Evolutionary conservation across 2,329 filamentous ascomycete genomes (phyloP).

Genomic region (Bertia moriformis): DNA sequence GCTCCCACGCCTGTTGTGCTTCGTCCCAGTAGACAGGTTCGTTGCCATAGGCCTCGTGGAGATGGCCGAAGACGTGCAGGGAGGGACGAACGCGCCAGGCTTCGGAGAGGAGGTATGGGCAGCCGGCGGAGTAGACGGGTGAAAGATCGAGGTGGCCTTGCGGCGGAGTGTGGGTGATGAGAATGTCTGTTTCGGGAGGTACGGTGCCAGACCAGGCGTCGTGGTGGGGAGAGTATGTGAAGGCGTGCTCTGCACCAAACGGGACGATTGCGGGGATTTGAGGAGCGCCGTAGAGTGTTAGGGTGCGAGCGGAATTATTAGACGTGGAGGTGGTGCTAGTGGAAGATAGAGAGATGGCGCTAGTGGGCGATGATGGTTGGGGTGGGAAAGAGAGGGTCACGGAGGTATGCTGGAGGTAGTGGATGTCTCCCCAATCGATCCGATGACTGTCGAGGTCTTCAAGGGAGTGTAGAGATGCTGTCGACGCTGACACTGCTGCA

Average conservation of each 20-base stretch:
- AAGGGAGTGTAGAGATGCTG: neutral
- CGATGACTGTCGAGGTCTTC: neutral
- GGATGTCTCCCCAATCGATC: slow-evolving; percentile 1
- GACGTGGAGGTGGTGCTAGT: neutral
- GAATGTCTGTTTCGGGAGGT: slow-evolving; percentile 58
- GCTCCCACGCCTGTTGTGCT: slow-evolving; percentile 57
- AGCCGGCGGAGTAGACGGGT: slow-evolving; percentile 27
- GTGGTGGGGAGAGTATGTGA: slow-evolving; percentile 40
- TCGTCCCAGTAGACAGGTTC: slow-evolving; percentile 63
- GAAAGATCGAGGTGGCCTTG: slow-evolving; percentile 16
- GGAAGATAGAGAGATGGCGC: too few relatives aligned
- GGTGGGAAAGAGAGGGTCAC: neutral
- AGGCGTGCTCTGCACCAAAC: slow-evolving; percentile 41
- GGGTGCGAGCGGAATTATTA: slow-evolving; percentile 3
- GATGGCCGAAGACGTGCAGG: slow-evolving; percentile 74
- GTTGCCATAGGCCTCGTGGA: slow-evolving; percentile 61
- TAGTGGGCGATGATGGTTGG: neutral
- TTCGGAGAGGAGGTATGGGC: slow-evolving; percentile 55
- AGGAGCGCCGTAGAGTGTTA: slow-evolving; percentile 68
- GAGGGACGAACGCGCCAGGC: slow-evolving; percentile 60
- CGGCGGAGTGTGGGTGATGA: slow-evolving; percentile 72
- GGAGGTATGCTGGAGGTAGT: slow-evolving; percentile 1
- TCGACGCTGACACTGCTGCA: neutral
- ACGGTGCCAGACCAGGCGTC: slow-evolving; percentile 63
- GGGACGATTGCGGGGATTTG: slow-evolving; percentile 68